Evolutionary conservation across 768 basidiomycete species (phyloP).

Genomic region (Suillus variegatus): DNA sequence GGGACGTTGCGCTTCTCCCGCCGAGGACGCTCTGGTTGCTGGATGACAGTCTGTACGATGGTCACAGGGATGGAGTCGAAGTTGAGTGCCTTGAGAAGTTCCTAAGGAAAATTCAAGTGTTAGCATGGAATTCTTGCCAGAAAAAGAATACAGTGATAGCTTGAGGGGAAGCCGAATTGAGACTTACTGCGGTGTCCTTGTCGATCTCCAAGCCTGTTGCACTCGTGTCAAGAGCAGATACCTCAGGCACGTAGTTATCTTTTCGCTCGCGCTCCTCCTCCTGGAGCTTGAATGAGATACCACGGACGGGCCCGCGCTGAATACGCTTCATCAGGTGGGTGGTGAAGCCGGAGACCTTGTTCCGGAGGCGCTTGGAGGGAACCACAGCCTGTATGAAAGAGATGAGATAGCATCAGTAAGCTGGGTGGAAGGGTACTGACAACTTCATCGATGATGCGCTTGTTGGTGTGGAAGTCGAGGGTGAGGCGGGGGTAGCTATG

Average conservation of each 20-base stretch:
- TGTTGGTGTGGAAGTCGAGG: conserved; percentile 99
- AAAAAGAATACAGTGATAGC: neutral
- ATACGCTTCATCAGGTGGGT: conserved; percentile 99
- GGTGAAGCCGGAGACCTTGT: conserved; percentile 99
- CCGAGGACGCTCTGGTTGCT: conserved; percentile 69
- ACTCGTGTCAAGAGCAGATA: conserved; percentile 89
- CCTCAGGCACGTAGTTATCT: conserved; percentile 99
- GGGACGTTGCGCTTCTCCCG: conserved; percentile 81
- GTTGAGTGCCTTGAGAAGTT: conserved; percentile 88
- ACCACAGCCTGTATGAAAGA: conserved; percentile 68
- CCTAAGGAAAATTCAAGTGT: conserved; percentile 43
- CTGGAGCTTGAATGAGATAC: conserved; percentile 99
- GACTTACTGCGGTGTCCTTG: conserved; percentile 85
- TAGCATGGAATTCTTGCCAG: neutral
- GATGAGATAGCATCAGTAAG: conserved; percentile 1
- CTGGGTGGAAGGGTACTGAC: conserved; percentile 46
- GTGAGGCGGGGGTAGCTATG: conserved; percentile 96
- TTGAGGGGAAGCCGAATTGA: neutral
- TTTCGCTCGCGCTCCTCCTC: conserved; percentile 99
- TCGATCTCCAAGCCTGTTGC: conserved; percentile 83
- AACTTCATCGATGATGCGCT: conserved; percentile 97
- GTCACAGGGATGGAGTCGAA: conserved; percentile 82
- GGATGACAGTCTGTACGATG: conserved; percentile 64
- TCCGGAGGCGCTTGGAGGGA: conserved; percentile 97
- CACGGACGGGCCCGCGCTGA: conserved; percentile 95